These are phyloP conservation scores for Porcisia hertigi DNA, from an alignment of 208 protist genomes.

Conservation along the genomic window DNA sequence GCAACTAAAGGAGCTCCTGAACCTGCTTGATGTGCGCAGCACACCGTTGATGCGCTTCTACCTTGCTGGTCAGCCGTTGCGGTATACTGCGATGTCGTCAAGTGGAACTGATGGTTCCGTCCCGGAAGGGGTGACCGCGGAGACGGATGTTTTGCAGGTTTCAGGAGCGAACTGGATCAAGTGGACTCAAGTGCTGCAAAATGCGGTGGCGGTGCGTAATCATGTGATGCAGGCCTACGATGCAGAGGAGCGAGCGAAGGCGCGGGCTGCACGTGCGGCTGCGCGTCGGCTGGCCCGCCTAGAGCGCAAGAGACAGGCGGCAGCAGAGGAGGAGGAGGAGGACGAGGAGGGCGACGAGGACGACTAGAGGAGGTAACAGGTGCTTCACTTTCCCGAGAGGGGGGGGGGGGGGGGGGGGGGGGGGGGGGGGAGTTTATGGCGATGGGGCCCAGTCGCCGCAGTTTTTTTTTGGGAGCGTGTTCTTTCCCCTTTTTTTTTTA, in stretches of 20 bases:
- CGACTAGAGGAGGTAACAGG: not conserved
- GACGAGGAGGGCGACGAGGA: conserved; percentile 39
- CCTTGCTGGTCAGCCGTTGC: conserved; percentile 54
- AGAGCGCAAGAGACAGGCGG: conserved; percentile 39
- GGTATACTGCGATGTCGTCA: conserved; percentile 45
- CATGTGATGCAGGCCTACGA: conserved; percentile 69
- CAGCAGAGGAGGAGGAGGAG: conserved; percentile 51
- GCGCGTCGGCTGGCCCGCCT: conserved; percentile 38
- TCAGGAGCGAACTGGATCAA: conserved; percentile 68
- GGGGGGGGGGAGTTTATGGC: not conserved
- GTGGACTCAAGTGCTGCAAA: conserved; percentile 66
- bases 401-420: no score
- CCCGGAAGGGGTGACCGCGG: conserved; percentile 24
- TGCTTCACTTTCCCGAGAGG: no score
- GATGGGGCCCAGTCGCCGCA: not conserved
- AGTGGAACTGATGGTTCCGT: conserved; percentile 8
- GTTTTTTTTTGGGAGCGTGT: no score
- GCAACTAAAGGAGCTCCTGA: conserved; percentile 66
- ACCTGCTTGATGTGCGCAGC: conserved; percentile 59
- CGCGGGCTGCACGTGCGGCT: conserved; percentile 46
- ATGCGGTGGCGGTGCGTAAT: conserved; percentile 82
- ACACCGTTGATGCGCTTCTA: conserved; percentile 84
- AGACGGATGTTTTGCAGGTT: conserved; percentile 44
- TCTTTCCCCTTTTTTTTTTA: no score
- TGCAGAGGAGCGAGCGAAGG: conserved; percentile 43